Percentiles rank a stretch among this genome's conserved stretches.
These are phyloP conservation scores for Amylocystis lapponica DNA, from an alignment of 768 basidiomycete genomes.

Conservation along the genomic window DNA sequence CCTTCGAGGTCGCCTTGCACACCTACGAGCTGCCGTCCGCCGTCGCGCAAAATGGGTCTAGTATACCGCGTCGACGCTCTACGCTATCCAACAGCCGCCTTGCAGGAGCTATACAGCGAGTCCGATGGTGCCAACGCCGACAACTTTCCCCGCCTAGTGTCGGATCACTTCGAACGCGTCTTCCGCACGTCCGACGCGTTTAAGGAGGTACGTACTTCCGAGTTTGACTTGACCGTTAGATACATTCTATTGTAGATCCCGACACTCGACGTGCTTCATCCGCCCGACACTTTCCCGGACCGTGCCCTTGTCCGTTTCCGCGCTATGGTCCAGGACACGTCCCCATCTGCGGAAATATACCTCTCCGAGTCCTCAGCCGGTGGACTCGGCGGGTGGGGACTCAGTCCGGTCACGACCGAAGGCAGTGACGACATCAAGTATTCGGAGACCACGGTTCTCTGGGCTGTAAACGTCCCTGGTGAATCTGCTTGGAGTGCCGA, in stretches of 20 bases:
- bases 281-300: conserved; percentile 44
- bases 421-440: conserved; percentile 39
- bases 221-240: not conserved
- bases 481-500: conserved; percentile 52
- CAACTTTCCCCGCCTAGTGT: conserved; percentile 25
- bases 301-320: conserved; percentile 66
- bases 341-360: conserved; percentile 68
- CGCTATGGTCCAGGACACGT: conserved; percentile 81
- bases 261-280: conserved; percentile 37
- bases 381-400: conserved; percentile 72
- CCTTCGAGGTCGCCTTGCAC: too few relatives aligned
- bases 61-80: conserved; percentile 44
- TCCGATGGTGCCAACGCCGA: conserved; percentile 7
- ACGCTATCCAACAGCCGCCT: conserved; percentile 39
- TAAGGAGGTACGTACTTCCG: conserved; percentile 15
- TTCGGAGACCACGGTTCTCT: conserved; percentile 57
- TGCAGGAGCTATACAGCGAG: conserved; percentile 43
- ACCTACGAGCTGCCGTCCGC: too few relatives aligned
- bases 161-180: conserved; percentile 24
- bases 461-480: conserved; percentile 74
- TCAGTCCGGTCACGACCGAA: conserved; percentile 27
- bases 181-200: conserved; percentile 22
- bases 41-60: conserved; percentile 55
- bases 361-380: conserved; percentile 39
- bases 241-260: conserved; percentile 44